Evolutionary conservation across 352 stramenopile genomes (phyloP).

Genomic region (Peronospora farinosa): DNA sequence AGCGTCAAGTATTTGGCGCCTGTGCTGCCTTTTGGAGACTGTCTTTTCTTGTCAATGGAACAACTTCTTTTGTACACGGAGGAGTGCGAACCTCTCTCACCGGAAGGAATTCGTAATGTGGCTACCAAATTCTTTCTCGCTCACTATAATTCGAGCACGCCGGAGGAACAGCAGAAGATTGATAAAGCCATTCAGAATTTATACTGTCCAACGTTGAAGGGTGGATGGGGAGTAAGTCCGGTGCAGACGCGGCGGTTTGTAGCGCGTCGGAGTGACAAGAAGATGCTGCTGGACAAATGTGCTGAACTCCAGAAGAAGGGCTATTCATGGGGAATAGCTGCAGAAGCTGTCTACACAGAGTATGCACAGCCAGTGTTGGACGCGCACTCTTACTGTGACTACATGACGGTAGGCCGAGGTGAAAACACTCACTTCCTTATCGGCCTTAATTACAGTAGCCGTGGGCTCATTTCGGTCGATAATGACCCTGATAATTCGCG

Average conservation of each 20-base stretch:
- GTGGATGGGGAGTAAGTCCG: slow-evolving; percentile 77
- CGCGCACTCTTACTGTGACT: slow-evolving; percentile 77
- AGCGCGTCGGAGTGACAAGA: slow-evolving; percentile 52
- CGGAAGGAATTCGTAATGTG: slow-evolving; percentile 62
- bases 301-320: slow-evolving; percentile 71
- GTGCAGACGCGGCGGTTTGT: slow-evolving; percentile 80
- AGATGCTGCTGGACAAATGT: slow-evolving; percentile 73
- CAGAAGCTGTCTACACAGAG: slow-evolving; percentile 72
- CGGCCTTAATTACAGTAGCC: slow-evolving; percentile 72
- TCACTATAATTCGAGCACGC: slow-evolving; percentile 55
- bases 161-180: slow-evolving; percentile 66
- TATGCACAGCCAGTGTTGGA: slow-evolving; percentile 65
- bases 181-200: slow-evolving; percentile 81
- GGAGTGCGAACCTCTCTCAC: slow-evolving; percentile 67
- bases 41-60: slow-evolving; percentile 84
- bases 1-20: slow-evolving; percentile 85
- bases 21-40: slow-evolving; percentile 77
- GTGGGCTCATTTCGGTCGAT: slow-evolving; percentile 76
- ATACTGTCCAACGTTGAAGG: slow-evolving; percentile 77
- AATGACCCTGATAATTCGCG: slow-evolving; percentile 66
- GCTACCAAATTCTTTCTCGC: slow-evolving; percentile 72
- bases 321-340: slow-evolving; percentile 69
- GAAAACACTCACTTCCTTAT: slow-evolving; percentile 77
- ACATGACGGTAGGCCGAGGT: slow-evolving; percentile 75
- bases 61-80: slow-evolving; percentile 82